These are phyloP conservation scores for Marasmius sp. DNA, from an alignment of 1,284 basidiomycete genomes.

Conservation along the genomic window DNA sequence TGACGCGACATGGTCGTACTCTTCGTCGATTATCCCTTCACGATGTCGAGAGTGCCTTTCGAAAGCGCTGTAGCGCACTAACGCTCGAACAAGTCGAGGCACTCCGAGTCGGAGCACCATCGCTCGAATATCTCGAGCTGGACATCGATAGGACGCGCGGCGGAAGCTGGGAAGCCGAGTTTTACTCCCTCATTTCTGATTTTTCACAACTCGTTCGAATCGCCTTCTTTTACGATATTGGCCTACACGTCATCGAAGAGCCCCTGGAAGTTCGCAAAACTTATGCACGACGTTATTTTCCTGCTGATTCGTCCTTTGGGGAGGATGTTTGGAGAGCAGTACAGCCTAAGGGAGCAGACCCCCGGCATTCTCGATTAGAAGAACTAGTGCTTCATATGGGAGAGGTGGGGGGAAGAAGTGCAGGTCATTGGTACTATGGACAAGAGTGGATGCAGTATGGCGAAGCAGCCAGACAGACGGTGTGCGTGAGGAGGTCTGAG, in stretches of 20 bases:
- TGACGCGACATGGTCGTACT: background rate
- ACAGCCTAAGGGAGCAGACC: background rate
- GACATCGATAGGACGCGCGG: background rate
- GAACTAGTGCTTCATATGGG: background rate
- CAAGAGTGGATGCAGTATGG: no score
- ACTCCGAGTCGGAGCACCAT: background rate
- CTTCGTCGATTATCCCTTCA: background rate
- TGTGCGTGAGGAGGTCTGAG: background rate
- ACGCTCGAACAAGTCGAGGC: background rate
- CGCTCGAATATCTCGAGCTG: background rate
- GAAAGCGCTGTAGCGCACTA: background rate
- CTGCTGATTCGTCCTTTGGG: background rate
- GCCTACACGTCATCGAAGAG: background rate
- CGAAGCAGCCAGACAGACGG: background rate
- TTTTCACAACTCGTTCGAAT: background rate
- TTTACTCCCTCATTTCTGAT: background rate
- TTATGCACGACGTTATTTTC: background rate
- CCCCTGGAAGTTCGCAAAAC: background rate
- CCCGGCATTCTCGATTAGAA: background rate
- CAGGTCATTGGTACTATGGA: background rate
- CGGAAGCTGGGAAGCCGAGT: background rate
- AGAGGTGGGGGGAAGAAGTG: background rate
- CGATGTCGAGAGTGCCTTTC: background rate
- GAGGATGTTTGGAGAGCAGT: background rate
- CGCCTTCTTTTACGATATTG: background rate